phyloP scores from a whole-genome alignment of 2,329 filamentous ascomycete species.

The Epichloe amarillans region DNA sequence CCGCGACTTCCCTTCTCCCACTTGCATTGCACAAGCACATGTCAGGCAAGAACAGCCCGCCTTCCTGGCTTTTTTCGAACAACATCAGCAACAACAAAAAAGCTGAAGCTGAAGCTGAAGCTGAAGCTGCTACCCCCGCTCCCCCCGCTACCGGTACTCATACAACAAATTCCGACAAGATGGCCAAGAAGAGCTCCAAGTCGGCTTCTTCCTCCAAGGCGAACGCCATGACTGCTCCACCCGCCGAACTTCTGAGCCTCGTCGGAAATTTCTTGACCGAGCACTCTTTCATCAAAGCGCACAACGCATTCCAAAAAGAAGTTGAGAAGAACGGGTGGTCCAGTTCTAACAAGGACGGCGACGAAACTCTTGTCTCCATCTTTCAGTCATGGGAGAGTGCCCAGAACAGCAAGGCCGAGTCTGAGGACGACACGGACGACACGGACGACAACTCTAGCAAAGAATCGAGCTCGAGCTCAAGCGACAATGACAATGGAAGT shows the following conservation, averaged over 20 bases:
- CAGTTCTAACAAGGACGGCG: slow-evolving; percentile 9
- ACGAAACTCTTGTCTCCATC: slow-evolving; percentile 33
- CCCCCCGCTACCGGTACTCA: not conserved
- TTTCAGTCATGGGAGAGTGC: slow-evolving; percentile 36
- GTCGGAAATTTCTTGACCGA: slow-evolving; percentile 54
- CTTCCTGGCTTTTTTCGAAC: slow-evolving; percentile 31
- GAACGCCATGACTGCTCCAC: slow-evolving; percentile 23
- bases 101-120: not conserved
- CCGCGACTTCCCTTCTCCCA: slow-evolving; percentile 1
- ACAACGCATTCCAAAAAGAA: slow-evolving; percentile 50
- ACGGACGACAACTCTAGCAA: slow-evolving; percentile 18
- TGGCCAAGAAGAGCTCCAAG: slow-evolving; percentile 22
- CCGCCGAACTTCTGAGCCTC: slow-evolving; percentile 51
- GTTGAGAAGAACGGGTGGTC: slow-evolving; percentile 38
- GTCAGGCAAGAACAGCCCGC: slow-evolving; percentile 19
- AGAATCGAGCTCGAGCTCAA: slow-evolving; percentile 18
- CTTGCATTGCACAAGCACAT: slow-evolving; percentile 13
- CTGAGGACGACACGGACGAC: slow-evolving; percentile 13
- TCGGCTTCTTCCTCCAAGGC: slow-evolving; percentile 10
- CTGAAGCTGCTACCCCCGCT: not conserved
- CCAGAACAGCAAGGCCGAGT: slow-evolving; percentile 11
- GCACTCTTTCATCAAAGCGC: slow-evolving; percentile 49
- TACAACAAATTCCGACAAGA: slow-evolving; percentile 9
- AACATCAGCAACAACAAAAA: slow-evolving; percentile 15
- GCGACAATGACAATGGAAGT: slow-evolving; percentile 16